phyloP scores from a whole-genome alignment of 164 flowering plant species.

The Piper longum region DNA sequence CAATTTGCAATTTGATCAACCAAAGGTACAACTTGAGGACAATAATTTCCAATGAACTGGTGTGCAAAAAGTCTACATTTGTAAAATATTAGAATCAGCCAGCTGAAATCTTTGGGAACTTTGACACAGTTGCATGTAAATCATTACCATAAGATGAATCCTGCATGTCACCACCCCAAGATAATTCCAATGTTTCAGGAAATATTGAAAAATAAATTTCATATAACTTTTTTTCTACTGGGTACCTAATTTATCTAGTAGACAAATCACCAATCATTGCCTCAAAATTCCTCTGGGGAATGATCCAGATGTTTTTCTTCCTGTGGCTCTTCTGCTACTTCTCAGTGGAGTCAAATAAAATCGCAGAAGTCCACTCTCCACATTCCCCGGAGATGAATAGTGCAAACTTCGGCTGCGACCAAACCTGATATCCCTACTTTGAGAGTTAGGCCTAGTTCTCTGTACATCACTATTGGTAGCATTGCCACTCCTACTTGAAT shows the following conservation, averaged over 20 bases:
- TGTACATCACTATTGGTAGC: slow-evolving; percentile 2
- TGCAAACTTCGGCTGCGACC: slow-evolving; percentile 15
- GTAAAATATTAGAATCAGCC: neutral
- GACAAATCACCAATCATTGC: neutral
- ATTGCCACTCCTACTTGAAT: slow-evolving; percentile 1
- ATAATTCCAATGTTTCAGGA: neutral
- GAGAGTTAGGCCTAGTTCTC: slow-evolving; percentile 2
- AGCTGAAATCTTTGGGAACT: neutral
- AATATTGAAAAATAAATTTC: neutral
- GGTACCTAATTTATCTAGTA: neutral
- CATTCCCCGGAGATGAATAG: slow-evolving; percentile 10
- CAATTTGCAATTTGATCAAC: neutral
- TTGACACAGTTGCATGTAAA: neutral
- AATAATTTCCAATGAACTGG: neutral
- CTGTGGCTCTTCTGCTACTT: slow-evolving; percentile 10
- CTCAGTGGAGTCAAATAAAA: slow-evolving; percentile 16
- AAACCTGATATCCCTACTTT: slow-evolving; percentile 5
- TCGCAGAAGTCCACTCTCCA: slow-evolving; percentile 13
- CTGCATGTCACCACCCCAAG: neutral
- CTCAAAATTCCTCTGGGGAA: slow-evolving; percentile 8
- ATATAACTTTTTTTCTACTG: neutral
- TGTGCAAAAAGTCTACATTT: neutral
- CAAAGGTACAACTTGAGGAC: neutral
- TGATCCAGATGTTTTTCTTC: slow-evolving; percentile 5
- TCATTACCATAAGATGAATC: neutral